Evolutionary conservation across 345 rosid species (phyloP), one percentile per base, ranked within the genome.

Genomic region (Populus pruinosa): DNA sequence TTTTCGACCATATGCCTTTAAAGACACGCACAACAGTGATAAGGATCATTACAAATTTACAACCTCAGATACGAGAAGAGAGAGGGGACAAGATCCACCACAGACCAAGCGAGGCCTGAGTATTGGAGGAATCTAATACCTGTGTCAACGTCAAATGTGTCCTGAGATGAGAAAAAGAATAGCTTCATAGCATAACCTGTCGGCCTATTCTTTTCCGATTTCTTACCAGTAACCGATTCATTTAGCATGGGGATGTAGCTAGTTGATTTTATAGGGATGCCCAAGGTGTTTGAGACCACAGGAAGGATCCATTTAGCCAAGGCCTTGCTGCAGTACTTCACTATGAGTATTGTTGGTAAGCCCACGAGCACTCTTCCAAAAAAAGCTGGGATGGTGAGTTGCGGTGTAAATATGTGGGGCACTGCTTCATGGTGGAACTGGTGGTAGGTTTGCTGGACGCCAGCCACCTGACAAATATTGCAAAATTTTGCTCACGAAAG

Each of bases 91-190:
- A 93, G 91, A 75, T 95, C 98, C 1, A 93, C 99, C 47, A 96
- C 99, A 0, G 99, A 91, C 99, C 99, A 96, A 23, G 99, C 98
- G 56, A 96, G 98, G 36, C 99, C 98, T 21, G 96, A 90, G 5
- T 93, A 92, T 77, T 96, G 99, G 61, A 96, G 75, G 85, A 92
- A 96, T 78, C 94, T 86, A 43, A 92, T 90, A 23, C 98, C 99
- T 0, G 99, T 91, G 69, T 96, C 98, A 6, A 93, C 92, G 67
- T 93, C 93, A 25, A 92, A 95, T 1, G 84, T 76, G 64, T 84
- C 85, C 72, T 86, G 91, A 38, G 71, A 43, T 29, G 85, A 82
- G 73, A 89, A 81, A 36, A 83, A 85, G 47, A 85, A 85, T 17
- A 90, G 70, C 80, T 87, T 94, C 16, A 84, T 91, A 71, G 85